These are phyloP conservation scores for Apophysomyces trapeziformis DNA, from an alignment of 371 early-diverging fungal genomes.

Conservation along the genomic window DNA sequence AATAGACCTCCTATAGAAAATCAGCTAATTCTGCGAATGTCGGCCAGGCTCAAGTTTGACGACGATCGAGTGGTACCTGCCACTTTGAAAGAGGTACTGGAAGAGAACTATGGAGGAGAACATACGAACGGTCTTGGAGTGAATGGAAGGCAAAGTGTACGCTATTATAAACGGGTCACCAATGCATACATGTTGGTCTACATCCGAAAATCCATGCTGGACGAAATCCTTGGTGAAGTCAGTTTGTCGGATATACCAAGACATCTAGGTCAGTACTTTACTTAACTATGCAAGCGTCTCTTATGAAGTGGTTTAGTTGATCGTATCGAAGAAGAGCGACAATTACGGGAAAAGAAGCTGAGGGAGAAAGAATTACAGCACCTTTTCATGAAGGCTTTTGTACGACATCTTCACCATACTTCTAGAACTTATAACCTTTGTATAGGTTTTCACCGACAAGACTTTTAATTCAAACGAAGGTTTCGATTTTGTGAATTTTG, in stretches of 20 bases:
- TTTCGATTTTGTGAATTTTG: conserved; percentile 73
- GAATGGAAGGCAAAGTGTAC: conserved; percentile 28
- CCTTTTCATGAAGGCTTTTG: conserved; percentile 60
- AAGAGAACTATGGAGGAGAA: conserved; percentile 97
- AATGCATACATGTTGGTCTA: conserved; percentile 99
- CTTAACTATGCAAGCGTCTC: not conserved
- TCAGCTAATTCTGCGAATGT: not conserved
- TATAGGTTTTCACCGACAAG: conserved; percentile 63
- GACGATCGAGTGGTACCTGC: conserved; percentile 96
- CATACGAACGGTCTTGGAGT: conserved; percentile 22
- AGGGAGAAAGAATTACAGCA: conserved; percentile 75
- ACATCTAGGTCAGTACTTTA: conserved; percentile 67
- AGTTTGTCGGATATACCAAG: conserved; percentile 74
- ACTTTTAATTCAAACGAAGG: conserved; percentile 73
- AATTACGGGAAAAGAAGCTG: conserved; percentile 48
- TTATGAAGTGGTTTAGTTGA: conserved; percentile 2
- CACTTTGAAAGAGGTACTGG: conserved; percentile 86
- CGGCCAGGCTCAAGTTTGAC: conserved; percentile 86
- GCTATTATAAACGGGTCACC: conserved; percentile 75
- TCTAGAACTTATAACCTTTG: not conserved
- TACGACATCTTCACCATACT: conserved; percentile 12
- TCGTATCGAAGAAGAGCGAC: conserved; percentile 64
- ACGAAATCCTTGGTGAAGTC: conserved; percentile 74
- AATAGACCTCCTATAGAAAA: not conserved
- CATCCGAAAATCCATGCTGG: conserved; percentile 78